Base-by-base conservation (phyloP, 2,329 filamentous ascomycete genomes). In the Neopestalotiopsis rosae region DNA sequence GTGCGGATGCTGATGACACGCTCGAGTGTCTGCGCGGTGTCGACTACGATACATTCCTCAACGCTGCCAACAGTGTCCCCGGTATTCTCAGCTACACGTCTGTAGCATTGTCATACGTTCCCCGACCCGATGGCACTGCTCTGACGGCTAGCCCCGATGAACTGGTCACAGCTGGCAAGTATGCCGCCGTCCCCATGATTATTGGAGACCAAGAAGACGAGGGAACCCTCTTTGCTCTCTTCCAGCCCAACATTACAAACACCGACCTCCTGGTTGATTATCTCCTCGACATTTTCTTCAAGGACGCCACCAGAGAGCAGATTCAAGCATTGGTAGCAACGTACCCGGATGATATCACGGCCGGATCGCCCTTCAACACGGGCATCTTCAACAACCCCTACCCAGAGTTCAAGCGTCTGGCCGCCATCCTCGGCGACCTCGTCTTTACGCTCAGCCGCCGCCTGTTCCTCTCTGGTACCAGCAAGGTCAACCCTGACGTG, bases 131-230 rank as follows among this genome's bases (percentile, higher is more conserved):
- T 72, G 90, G 91, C 34, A 85, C 76, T 1, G 84, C 86, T 4
- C 83, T 94, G 9, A 85, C 88, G 0, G 82, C 86, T 2, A 92
- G 88, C 5, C 90, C 92, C 0, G 92, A 95, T 0, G 67, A 85
- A 0, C 81, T 93, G 4, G 80, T 86, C 1, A 67, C 73, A 2
- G 74, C 77, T 0, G 89, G 90, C 14, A 84, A 84, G 70, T 90
- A 88, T 71, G 85, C 89, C 7, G 83, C 84, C 13, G 86, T 91
- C 0, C 89, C 89, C 2, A 86, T 91, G 76, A 91, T 91, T 68
- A 86, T 92, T 52, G 92, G 93, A 57, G 87, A 94, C 75, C 91
- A 94, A 78, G 92, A 95, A 81, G 93, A 95, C 75, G 92, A 95
- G 79, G 92, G 92, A 20, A 94, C 92, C 0, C 79, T 95, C 1